Percentiles rank a stretch among this genome's conserved stretches.
Evolutionary conservation across 257 asterid genomes (phyloP).

Genomic region (Gentiana straminea): DNA sequence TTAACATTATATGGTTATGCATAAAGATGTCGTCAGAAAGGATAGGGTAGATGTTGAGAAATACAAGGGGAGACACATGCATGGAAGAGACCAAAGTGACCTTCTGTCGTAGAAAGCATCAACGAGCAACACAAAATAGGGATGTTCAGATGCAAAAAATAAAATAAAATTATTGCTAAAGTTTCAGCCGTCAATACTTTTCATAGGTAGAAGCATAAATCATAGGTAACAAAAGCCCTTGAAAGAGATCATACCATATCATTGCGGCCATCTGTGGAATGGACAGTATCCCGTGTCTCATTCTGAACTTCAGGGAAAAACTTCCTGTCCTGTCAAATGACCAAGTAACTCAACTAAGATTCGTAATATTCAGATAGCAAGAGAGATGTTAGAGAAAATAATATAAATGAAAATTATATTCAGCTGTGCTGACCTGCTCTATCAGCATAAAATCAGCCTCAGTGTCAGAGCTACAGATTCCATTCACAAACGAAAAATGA

Average conservation of each 20-base stretch:
- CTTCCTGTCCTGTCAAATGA: slow-evolving; percentile 17
- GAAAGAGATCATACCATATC: slow-evolving; percentile 17
- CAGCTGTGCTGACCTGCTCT: slow-evolving; percentile 30
- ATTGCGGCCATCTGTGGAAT: slow-evolving; percentile 19
- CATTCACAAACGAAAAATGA: slow-evolving; percentile 30
- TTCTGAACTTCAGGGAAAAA: slow-evolving; percentile 13
- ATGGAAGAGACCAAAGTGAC: too few relatives aligned
- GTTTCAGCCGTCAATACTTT: background rate
- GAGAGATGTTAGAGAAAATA: background rate
- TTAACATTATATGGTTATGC: too few relatives aligned
- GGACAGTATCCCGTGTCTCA: slow-evolving; percentile 16
- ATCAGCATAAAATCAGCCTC: slow-evolving; percentile 26
- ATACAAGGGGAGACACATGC: too few relatives aligned
- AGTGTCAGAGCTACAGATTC: slow-evolving; percentile 22
- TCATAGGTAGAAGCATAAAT: background rate
- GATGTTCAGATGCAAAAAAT: background rate
- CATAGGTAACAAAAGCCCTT: background rate
- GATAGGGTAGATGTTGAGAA: too few relatives aligned
- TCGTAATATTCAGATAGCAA: background rate
- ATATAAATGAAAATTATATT: background rate
- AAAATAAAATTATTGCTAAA: background rate
- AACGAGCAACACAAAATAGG: slow-evolving; percentile 1
- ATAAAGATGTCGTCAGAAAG: too few relatives aligned
- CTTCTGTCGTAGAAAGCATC: background rate
- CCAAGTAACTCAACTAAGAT: background rate